phyloP scores from a whole-genome alignment of 179 eudicot genomes.

The Sideroxylon spinosum region DNA sequence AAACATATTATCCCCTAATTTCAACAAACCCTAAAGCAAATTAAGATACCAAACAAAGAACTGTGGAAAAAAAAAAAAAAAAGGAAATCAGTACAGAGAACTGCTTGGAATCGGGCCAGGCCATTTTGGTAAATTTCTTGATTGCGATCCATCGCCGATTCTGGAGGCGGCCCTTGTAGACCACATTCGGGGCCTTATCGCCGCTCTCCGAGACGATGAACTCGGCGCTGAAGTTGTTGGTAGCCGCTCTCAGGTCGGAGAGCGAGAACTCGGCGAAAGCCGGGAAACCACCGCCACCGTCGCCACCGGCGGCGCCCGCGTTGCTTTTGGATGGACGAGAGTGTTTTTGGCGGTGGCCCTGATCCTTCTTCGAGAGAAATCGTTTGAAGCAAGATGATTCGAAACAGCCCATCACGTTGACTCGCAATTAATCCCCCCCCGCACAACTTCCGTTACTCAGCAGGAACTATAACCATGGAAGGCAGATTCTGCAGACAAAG shows the following conservation, averaged over 20 bases:
- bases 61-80: too few species aligned
- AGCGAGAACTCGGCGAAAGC: slow-evolving; percentile 51
- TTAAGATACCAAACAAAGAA: neutral
- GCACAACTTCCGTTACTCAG: neutral
- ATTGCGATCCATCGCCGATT: slow-evolving; percentile 68
- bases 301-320: slow-evolving; percentile 15
- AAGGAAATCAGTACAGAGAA: slow-evolving; percentile 51
- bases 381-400: slow-evolving; percentile 13
- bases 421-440: slow-evolving; percentile 16
- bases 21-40: slow-evolving; percentile 13
- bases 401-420: slow-evolving; percentile 37
- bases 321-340: slow-evolving; percentile 30
- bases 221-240: slow-evolving; percentile 66
- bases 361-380: slow-evolving; percentile 16
- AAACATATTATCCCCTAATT: slow-evolving; percentile 8
- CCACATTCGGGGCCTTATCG: slow-evolving; percentile 76
- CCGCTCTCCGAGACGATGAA: slow-evolving; percentile 73
- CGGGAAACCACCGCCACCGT: slow-evolving; percentile 25
- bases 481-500: neutral
- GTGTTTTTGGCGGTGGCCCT: neutral
- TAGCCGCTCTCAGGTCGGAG: slow-evolving; percentile 61
- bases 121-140: slow-evolving; percentile 71
- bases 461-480: neutral
- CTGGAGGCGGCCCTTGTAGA: slow-evolving; percentile 58
- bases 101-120: slow-evolving; percentile 90